Evolutionary conservation across 2,329 filamentous ascomycete genomes (phyloP), one percentile per base, ranked within the genome.

Genomic region (Teratosphaeria gauchensis): DNA sequence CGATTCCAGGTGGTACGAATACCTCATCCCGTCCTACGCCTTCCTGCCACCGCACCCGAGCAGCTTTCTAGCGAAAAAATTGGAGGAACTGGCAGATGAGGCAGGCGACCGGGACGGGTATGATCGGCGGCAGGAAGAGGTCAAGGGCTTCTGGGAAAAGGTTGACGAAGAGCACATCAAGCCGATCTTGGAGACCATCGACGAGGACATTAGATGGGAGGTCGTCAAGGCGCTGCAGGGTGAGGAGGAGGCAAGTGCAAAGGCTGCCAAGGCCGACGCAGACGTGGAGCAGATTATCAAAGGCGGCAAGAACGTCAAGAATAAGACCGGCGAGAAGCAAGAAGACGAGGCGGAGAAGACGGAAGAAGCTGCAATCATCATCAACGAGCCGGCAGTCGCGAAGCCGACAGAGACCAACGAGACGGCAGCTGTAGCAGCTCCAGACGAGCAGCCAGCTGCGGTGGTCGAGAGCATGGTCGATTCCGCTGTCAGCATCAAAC

Each of bases 1-100:
- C 75, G 94, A 99, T 74, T 96, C 91, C 30, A 82, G 94, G 65
- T 95, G 92, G 81, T 99, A 99, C 75, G 94, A 99, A 76, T 99
- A 99, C 71, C 79, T 99, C 56, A 89, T 99, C 73, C 94, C 94
- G 2, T 94, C 89, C 51, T 91, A 97, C 74, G 90, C 89, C 58
- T 89, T 99, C 66, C 77, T 99, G 33, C 94, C 94, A 21, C 94
- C 94, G 0, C 92, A 97, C 71, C 92, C 92, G 0, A 86, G 87
- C 62, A 95, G 89, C 61, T 96, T 83, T 71, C 74, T 99, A 38
- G 92, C 89, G 8, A 89, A 87, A 75, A 89, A 90, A 70, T 77
- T 95, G n/a, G 81, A 84, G n/a, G 84, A 92, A 67, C 78, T 85
- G 56, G 89, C 90, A 0, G 85, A 88, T 71, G 84, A 90, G 71